Evolutionary conservation across 768 basidiomycete species (phyloP).

Genomic region (Mycena belliarum): DNA sequence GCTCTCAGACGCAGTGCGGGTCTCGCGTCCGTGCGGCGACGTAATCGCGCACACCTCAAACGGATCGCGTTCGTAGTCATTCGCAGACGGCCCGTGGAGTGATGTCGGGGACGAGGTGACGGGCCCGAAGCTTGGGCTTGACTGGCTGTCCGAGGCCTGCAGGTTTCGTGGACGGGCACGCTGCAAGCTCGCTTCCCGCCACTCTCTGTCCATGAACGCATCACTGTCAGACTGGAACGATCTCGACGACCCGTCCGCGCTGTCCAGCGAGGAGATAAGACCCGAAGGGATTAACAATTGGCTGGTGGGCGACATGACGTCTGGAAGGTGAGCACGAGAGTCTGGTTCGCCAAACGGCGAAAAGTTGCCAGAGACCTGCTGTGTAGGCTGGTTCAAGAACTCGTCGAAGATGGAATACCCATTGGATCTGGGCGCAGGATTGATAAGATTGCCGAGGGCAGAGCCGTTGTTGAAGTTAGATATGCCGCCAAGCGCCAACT

Average conservation of each 20-base stretch:
- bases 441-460: slow-evolving; percentile 17
- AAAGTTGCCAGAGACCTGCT: slow-evolving; percentile 38
- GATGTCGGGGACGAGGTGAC: slow-evolving; percentile 46
- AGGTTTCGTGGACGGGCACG: slow-evolving; percentile 15
- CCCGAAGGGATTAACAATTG: slow-evolving; percentile 57
- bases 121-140: slow-evolving; percentile 17
- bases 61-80: slow-evolving; percentile 43
- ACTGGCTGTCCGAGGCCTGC: slow-evolving; percentile 11
- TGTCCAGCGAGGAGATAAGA: slow-evolving; percentile 56
- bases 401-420: slow-evolving; percentile 45
- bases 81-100: slow-evolving; percentile 30
- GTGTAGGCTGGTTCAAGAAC: slow-evolving; percentile 27
- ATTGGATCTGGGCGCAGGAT: slow-evolving; percentile 31
- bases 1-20: slow-evolving; percentile 23
- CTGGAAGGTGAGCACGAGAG: slow-evolving; percentile 20
- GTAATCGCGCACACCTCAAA: slow-evolving; percentile 44
- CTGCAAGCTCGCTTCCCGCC: slow-evolving; percentile 36
- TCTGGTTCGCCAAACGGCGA: slow-evolving; percentile 56
- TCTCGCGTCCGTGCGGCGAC: slow-evolving; percentile 28
- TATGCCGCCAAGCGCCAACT: slow-evolving; percentile 32
- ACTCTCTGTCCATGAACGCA: slow-evolving; percentile 51
- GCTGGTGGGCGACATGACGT: slow-evolving; percentile 41
- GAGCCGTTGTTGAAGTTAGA: slow-evolving; percentile 24
- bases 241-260: slow-evolving; percentile 38
- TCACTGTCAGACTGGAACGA: slow-evolving; percentile 58